Conservation (phyloP, 192 early-diverging fungal genomes). For the Entrophospora sp. region DNA sequence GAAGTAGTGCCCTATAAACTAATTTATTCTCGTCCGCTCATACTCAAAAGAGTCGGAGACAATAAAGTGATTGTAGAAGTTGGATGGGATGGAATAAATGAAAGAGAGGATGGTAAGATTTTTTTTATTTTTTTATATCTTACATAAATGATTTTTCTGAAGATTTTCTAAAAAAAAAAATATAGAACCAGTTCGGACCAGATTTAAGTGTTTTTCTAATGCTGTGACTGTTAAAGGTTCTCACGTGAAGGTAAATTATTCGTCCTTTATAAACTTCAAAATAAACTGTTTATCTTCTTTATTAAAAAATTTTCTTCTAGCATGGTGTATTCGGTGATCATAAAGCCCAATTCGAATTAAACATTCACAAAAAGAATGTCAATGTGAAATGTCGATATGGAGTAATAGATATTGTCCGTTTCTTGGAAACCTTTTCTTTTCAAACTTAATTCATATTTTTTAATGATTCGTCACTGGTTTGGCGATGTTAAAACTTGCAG, state of each 20-base stretch:
- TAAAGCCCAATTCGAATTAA: not conserved
- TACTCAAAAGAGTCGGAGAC: not conserved
- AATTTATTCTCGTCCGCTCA: not conserved
- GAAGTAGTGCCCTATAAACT: not conserved
- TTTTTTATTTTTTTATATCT: not conserved
- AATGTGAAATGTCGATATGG: not conserved
- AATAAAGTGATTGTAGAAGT: not conserved
- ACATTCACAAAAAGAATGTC: not conserved
- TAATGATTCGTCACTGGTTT: not conserved
- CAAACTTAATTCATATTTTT: not conserved
- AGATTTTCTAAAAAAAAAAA: not conserved
- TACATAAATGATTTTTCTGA: not conserved
- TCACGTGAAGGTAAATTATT: not conserved
- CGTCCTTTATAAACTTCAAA: too few relatives aligned
- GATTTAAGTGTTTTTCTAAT: not conserved
- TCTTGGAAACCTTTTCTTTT: not conserved
- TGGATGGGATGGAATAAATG: not conserved
- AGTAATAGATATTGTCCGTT: not conserved
- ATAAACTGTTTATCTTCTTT: not conserved
- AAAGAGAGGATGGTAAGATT: not conserved
- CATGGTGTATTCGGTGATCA: not conserved
- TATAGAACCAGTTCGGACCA: not conserved
- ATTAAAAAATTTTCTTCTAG: not conserved
- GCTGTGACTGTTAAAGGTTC: not conserved
- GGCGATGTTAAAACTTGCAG: not conserved